Evolutionary conservation across 345 rosid species (phyloP).

Genomic region (Odontarrhena argentea): DNA sequence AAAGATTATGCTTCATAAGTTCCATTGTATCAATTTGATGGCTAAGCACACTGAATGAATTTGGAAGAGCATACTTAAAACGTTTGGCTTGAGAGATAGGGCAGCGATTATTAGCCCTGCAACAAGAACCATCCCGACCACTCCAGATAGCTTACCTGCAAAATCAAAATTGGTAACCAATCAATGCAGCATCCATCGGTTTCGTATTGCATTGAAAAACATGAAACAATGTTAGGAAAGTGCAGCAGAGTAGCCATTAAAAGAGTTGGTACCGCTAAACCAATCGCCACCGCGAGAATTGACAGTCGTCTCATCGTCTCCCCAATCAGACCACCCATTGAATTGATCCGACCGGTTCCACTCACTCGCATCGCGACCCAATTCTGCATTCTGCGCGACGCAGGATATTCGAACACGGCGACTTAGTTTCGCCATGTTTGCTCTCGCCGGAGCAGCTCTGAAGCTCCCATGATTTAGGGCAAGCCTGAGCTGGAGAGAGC

Average conservation of each 20-base stretch:
- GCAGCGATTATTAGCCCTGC: constrained; percentile 66
- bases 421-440: constrained; percentile 43
- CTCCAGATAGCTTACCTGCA: constrained; percentile 49
- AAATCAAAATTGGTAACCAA: not conserved
- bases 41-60: not conserved
- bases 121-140: constrained; percentile 62
- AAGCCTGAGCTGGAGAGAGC: constrained; percentile 79
- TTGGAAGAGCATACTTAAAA: constrained; percentile 48
- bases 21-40: not conserved
- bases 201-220: too few species aligned
- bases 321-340: constrained; percentile 73
- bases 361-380: constrained; percentile 18
- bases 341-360: constrained; percentile 50
- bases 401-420: constrained; percentile 37
- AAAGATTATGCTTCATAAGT: not conserved
- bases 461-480: constrained; percentile 45
- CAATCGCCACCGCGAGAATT: constrained; percentile 50
- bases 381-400: constrained; percentile 38
- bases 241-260: too few species aligned
- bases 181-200: too few species aligned
- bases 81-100: constrained; percentile 52
- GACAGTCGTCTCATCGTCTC: constrained; percentile 39
- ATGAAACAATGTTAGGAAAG: too few species aligned
- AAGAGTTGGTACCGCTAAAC: constrained; percentile 54
- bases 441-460: constrained; percentile 36